phyloP scores from a whole-genome alignment of 176 grass and related monocot species.

The Carex cristatella region DNA sequence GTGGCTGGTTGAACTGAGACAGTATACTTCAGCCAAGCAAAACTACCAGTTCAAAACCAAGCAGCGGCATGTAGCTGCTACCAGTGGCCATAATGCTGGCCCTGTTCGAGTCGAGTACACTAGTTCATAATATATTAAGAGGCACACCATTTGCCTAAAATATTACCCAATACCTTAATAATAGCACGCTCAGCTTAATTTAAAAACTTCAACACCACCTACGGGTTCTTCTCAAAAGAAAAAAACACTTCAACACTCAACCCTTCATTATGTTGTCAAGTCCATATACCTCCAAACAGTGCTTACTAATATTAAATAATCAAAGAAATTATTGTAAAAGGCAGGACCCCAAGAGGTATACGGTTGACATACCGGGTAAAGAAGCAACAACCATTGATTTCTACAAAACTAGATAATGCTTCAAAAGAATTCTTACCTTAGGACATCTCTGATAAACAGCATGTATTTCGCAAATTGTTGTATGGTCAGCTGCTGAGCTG shows the following conservation, averaged over 20 bases:
- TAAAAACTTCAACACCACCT: neutral
- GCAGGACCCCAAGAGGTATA: neutral
- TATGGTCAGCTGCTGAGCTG: conserved; percentile 74
- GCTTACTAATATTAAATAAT: neutral
- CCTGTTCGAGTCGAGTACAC: neutral
- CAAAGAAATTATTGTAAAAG: neutral
- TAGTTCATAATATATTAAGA: neutral
- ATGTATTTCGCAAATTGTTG: conserved; percentile 99
- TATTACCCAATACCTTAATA: neutral
- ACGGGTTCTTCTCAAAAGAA: too few relatives aligned
- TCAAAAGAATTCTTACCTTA: conserved; percentile 53
- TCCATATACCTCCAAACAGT: neutral
- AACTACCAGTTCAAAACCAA: neutral
- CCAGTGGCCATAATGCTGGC: neutral
- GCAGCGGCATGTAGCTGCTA: neutral
- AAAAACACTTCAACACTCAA: neutral
- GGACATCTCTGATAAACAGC: conserved; percentile 92
- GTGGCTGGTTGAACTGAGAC: neutral
- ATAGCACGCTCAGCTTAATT: neutral
- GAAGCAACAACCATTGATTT: neutral
- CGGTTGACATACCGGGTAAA: conserved; percentile 9
- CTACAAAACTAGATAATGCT: neutral
- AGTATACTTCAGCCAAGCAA: neutral
- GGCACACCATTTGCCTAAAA: neutral
- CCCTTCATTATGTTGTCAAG: neutral